Conservation (phyloP, 2,329 filamentous ascomycete genomes). For the Chrysosporium keratinophilum region DNA sequence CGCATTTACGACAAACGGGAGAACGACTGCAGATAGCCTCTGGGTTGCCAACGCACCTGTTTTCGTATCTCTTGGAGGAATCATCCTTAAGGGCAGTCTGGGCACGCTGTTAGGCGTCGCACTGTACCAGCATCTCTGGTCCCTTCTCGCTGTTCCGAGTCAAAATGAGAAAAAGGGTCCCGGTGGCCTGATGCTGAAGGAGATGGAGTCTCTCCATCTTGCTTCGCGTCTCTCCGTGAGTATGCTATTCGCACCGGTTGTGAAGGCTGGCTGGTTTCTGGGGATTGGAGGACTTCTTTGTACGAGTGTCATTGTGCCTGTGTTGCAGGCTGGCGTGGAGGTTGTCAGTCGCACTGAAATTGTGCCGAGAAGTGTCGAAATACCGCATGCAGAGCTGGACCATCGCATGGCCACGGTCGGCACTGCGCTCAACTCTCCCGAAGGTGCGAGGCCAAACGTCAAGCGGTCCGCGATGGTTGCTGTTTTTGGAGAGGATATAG, state of each 20-base stretch:
- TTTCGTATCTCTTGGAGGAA: slow-evolving; percentile 5
- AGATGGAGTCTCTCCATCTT: slow-evolving; percentile 10
- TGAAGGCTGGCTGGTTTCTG: slow-evolving; percentile 3
- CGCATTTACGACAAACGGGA: slow-evolving; percentile 5
- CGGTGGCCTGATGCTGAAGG: slow-evolving; percentile 1
- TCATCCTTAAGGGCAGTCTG: slow-evolving; percentile 7
- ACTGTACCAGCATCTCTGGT: slow-evolving; percentile 7
- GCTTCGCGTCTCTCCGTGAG: slow-evolving; percentile 5
- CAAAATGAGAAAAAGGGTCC: not conserved
- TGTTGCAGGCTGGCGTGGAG: slow-evolving; percentile 3
- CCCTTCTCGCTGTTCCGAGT: not conserved
- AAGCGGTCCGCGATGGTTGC: slow-evolving; percentile 5
- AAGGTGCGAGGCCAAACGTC: slow-evolving; percentile 2
- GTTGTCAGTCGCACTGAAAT: slow-evolving; percentile 5
- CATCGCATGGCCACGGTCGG: slow-evolving; percentile 2
- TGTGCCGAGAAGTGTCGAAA: not conserved
- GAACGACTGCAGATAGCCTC: not conserved
- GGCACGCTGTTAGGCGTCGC: slow-evolving; percentile 7
- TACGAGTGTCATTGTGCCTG: slow-evolving; percentile 4
- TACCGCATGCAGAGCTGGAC: slow-evolving; percentile 5
- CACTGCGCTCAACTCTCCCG: slow-evolving; percentile 6
- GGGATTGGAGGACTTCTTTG: slow-evolving; percentile 6
- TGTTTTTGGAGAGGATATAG: slow-evolving; percentile 3
- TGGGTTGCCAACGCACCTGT: slow-evolving; percentile 6
- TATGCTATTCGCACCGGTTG: slow-evolving; percentile 1